Conservation (phyloP, 2,329 filamentous ascomycete species). For the Claviceps sp. region DNA sequence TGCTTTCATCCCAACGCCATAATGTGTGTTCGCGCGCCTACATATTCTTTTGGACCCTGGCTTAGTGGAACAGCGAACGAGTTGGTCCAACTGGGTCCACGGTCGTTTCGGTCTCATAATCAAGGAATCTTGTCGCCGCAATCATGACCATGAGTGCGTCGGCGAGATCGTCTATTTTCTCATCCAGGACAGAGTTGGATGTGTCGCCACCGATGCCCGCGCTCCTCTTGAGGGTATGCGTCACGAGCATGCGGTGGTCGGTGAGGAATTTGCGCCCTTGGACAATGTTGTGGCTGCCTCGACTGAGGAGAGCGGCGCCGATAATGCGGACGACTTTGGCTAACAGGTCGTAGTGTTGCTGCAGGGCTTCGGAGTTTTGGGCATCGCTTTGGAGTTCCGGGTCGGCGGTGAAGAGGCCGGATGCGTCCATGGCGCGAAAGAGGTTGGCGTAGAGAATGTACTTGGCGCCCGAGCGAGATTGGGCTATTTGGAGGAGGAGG, state of each 20-base stretch:
- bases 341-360: conserved; percentile 74
- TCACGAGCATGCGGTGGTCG: conserved; percentile 71
- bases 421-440: conserved; percentile 67
- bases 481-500: conserved; percentile 70
- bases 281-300: conserved; percentile 69
- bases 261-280: conserved; percentile 69
- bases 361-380: conserved; percentile 54
- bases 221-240: conserved; percentile 81
- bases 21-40: neutral
- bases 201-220: conserved; percentile 54
- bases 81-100: conserved; percentile 20
- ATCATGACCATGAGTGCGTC: conserved; percentile 79
- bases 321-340: conserved; percentile 70
- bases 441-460: conserved; percentile 82
- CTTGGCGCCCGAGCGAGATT: conserved; percentile 71
- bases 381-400: conserved; percentile 80
- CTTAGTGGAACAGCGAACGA: conserved; percentile 27
- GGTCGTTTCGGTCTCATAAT: conserved; percentile 35
- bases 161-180: conserved; percentile 61
- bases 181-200: conserved; percentile 31
- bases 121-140: conserved; percentile 67
- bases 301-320: conserved; percentile 64
- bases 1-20: conserved; percentile 12
- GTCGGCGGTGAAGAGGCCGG: conserved; percentile 76
- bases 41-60: neutral